Percentiles rank a stretch among this genome's conserved stretches.
phyloP scores from a whole-genome alignment of 2,329 filamentous ascomycete genomes.

The Aspergillus fijiensis region DNA sequence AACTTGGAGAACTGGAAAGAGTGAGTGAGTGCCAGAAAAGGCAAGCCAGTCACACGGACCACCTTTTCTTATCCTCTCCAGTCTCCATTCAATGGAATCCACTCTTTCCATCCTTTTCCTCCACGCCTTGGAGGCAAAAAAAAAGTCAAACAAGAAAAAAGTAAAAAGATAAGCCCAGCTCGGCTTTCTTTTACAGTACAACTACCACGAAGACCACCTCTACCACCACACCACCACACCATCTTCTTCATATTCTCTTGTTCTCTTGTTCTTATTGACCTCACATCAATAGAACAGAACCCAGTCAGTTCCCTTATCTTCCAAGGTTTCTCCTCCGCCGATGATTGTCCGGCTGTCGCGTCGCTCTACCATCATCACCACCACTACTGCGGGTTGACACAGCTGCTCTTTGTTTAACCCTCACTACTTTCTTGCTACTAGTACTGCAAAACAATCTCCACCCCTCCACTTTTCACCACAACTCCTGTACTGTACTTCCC shows the following conservation, averaged over 20 bases:
- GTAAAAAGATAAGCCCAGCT: slow-evolving; percentile 1
- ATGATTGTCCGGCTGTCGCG: slow-evolving; percentile 21
- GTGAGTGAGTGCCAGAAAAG: not conserved
- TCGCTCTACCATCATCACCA: slow-evolving; percentile 18
- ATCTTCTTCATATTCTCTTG: slow-evolving; percentile 11
- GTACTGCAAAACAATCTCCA: slow-evolving; percentile 6
- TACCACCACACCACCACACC: not conserved
- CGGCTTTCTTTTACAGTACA: not conserved
- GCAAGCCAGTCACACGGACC: not conserved
- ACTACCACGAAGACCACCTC: not conserved
- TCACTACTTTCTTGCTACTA: not conserved
- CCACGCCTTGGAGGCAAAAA: slow-evolving; percentile 9
- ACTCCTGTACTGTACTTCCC: not conserved
- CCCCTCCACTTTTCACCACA: slow-evolving; percentile 1
- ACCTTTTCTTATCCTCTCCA: not conserved
- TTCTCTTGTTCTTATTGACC: slow-evolving; percentile 6
- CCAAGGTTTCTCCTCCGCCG: not conserved
- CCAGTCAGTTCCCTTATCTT: slow-evolving; percentile 9
- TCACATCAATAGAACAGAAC: slow-evolving; percentile 1
- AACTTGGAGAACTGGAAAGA: not conserved
- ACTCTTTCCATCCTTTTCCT: slow-evolving; percentile 1
- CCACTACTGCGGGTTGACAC: slow-evolving; percentile 21
- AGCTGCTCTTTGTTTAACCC: slow-evolving; percentile 1
- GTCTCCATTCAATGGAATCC: not conserved
- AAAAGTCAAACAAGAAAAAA: slow-evolving; percentile 5